Conservation (phyloP, 345 rosid species). For the Populus alba region DNA sequence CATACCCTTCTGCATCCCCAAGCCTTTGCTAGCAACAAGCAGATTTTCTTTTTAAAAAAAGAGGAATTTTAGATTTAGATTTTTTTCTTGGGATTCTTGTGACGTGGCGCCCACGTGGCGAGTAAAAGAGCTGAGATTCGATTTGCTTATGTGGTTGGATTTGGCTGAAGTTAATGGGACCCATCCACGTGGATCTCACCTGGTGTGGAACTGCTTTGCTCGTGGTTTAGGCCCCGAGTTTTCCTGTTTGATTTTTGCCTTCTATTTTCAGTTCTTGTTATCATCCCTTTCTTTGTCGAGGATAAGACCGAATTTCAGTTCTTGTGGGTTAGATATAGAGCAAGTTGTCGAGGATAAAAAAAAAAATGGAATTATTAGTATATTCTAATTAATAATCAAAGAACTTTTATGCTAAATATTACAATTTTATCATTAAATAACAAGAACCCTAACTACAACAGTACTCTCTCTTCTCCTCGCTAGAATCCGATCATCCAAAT, state of each 20-base stretch:
- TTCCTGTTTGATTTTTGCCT: not conserved
- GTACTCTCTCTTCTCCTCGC: too few relatives aligned
- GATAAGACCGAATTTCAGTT: too few relatives aligned
- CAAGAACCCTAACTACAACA: too few relatives aligned
- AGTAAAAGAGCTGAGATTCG: not conserved
- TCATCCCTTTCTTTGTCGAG: too few relatives aligned
- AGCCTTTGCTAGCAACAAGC: not conserved
- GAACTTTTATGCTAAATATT: too few relatives aligned
- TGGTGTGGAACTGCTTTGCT: not conserved
- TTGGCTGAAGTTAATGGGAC: not conserved
- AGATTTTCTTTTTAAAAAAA: not conserved
- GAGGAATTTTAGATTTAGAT: not conserved
- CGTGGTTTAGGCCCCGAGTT: not conserved
- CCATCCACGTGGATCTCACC: not conserved
- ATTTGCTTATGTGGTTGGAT: not conserved
- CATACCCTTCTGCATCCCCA: not conserved
- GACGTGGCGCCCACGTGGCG: not conserved
- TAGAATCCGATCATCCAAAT: too few relatives aligned
- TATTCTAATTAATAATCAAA: too few relatives aligned
- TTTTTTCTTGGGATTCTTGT: not conserved
- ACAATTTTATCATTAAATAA: too few relatives aligned
- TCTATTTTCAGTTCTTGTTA: too few relatives aligned
- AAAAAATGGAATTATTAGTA: too few relatives aligned
- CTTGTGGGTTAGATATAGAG: too few relatives aligned
- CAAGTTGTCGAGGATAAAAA: too few relatives aligned